Conservation (phyloP, 805 yeast species). For the Clavispora fructus region DNA sequence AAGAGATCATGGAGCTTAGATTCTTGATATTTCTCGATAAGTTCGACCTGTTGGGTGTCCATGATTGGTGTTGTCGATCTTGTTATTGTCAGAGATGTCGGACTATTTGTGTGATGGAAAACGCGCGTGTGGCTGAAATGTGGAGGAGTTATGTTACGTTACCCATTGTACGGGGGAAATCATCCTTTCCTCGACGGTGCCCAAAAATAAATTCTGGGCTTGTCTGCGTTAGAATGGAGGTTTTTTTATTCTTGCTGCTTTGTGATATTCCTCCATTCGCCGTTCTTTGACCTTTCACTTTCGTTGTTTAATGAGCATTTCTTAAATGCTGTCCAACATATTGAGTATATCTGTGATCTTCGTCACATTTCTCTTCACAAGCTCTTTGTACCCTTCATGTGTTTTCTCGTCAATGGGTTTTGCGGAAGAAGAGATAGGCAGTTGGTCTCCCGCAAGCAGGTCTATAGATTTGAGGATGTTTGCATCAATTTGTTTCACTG, state of each 20-base stretch:
- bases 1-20: conserved; percentile 21
- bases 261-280: no score
- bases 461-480: conserved; percentile 22
- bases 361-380: conserved; percentile 16
- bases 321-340: conserved; percentile 3
- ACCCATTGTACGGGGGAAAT: no score
- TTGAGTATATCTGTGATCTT: conserved; percentile 15
- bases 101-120: not conserved
- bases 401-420: not conserved
- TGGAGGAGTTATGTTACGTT: not conserved
- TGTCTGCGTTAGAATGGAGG: no score
- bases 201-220: no score
- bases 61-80: not conserved
- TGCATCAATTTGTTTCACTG: conserved; percentile 25
- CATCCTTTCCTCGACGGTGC: no score
- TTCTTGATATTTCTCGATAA: conserved; percentile 43
- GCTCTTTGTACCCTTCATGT: conserved; percentile 7
- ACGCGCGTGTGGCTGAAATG: not conserved
- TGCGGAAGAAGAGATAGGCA: not conserved
- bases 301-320: not conserved
- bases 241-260: no score
- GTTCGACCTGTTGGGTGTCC: not conserved
- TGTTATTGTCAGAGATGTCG: not conserved
- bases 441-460: conserved; percentile 12
- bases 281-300: no score